phyloP scores from a whole-genome alignment of 169 alveolate species.

The Eimeria sp. region DNA sequence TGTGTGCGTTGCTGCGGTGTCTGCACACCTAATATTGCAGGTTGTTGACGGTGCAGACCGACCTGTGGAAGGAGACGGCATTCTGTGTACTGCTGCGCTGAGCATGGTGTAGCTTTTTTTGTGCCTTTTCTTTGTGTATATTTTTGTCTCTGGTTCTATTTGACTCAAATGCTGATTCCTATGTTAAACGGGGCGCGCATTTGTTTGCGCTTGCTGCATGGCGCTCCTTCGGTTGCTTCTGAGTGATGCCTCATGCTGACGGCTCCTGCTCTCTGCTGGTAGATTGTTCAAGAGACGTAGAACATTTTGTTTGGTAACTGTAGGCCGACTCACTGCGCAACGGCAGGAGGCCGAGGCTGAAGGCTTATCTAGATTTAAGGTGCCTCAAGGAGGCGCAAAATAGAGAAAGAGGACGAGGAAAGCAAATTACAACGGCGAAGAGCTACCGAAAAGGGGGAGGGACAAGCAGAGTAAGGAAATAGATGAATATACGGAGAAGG shows the following conservation, averaged over 20 bases:
- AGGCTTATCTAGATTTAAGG: not conserved
- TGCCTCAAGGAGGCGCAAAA: not conserved
- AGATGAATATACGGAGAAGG: too few relatives aligned
- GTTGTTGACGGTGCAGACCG: slow-evolving; percentile 17
- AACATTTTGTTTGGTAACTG: not conserved
- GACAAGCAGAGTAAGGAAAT: too few relatives aligned
- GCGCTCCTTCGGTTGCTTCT: not conserved
- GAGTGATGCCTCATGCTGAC: not conserved
- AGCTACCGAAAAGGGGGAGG: not conserved
- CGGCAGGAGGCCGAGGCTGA: not conserved
- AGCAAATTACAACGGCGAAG: not conserved
- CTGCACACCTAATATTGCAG: slow-evolving; percentile 8
- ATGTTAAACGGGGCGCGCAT: not conserved
- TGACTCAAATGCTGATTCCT: not conserved
- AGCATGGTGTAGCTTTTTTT: not conserved
- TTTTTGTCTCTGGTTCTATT: not conserved
- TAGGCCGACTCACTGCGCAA: not conserved
- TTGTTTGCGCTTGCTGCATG: not conserved
- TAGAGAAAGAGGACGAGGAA: not conserved
- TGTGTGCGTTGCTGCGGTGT: slow-evolving; percentile 4
- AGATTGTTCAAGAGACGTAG: not conserved
- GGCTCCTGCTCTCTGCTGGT: not conserved
- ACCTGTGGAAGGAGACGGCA: slow-evolving; percentile 44
- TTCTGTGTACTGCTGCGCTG: slow-evolving; percentile 11
- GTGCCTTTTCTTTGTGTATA: not conserved